Evolutionary conservation across 345 rosid species (phyloP).

Genomic region (Populus davidiana): DNA sequence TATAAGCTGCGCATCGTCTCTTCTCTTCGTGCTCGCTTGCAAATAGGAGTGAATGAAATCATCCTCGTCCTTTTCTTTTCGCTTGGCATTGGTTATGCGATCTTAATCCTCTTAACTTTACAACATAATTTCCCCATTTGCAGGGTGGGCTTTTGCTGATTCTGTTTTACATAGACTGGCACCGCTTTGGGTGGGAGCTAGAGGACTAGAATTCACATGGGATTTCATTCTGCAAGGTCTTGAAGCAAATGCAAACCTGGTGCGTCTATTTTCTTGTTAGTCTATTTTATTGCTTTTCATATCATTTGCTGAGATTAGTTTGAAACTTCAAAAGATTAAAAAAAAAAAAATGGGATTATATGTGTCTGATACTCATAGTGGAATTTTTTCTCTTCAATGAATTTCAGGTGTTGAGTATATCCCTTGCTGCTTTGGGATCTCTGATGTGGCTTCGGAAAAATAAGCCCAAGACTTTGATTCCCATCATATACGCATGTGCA

Average conservation of each 20-base stretch:
- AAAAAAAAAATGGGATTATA: neutral
- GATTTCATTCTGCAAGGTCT: constrained; percentile 87
- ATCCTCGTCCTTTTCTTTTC: neutral
- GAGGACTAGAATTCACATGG: constrained; percentile 96
- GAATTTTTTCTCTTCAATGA: constrained; percentile 9
- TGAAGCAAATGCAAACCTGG: constrained; percentile 97
- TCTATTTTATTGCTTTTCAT: neutral
- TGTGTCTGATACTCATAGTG: neutral
- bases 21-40: neutral
- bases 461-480: constrained; percentile 86
- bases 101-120: neutral
- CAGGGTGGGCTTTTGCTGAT: constrained; percentile 99
- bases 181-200: constrained; percentile 94
- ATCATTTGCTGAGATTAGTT: neutral
- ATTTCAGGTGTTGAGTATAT: constrained; percentile 75
- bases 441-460: constrained; percentile 97
- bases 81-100: neutral
- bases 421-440: constrained; percentile 93
- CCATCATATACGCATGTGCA: constrained; percentile 81
- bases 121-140: constrained; percentile 13
- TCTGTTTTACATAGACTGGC: constrained; percentile 89
- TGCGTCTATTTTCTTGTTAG: constrained; percentile 18
- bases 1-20: neutral
- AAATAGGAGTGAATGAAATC: neutral
- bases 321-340: neutral